Conservation (phyloP, 805 yeast genomes). For the Jamesozyma rosinii region DNA sequence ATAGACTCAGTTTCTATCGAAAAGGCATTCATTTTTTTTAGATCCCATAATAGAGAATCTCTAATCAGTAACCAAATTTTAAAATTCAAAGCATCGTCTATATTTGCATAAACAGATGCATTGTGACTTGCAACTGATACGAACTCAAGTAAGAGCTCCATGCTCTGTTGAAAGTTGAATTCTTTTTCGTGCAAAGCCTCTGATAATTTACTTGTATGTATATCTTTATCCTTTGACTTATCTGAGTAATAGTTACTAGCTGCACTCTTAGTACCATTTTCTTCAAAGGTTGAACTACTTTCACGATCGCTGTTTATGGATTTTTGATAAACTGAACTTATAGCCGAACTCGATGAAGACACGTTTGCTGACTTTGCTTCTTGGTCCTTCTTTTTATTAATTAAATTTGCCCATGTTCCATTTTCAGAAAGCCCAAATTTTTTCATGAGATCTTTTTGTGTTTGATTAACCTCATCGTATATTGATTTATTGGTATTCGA, state of each 20-base stretch:
- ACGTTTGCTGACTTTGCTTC: slow-evolving; percentile 3
- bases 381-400: slow-evolving; percentile 12
- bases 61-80: slow-evolving; percentile 29
- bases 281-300: neutral
- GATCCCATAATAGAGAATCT: slow-evolving; percentile 29
- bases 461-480: neutral
- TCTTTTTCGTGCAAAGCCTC: slow-evolving; percentile 5
- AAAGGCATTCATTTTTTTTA: slow-evolving; percentile 13
- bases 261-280: neutral
- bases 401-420: slow-evolving; percentile 27
- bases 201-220: slow-evolving; percentile 6
- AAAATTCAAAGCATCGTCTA: slow-evolving; percentile 26
- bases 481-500: slow-evolving; percentile 6
- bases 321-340: neutral
- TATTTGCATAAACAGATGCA: slow-evolving; percentile 24
- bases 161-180: slow-evolving; percentile 9
- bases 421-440: slow-evolving; percentile 26
- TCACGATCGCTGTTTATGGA: neutral
- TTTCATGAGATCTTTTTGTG: slow-evolving; percentile 19
- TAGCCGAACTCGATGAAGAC: neutral
- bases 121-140: slow-evolving; percentile 27
- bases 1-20: neutral
- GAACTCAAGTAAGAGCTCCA: slow-evolving; percentile 21
- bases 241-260: neutral
- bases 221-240: neutral